phyloP scores from a whole-genome alignment of 1,139 yeast genomes.

The Suhomyces coccinellae region DNA sequence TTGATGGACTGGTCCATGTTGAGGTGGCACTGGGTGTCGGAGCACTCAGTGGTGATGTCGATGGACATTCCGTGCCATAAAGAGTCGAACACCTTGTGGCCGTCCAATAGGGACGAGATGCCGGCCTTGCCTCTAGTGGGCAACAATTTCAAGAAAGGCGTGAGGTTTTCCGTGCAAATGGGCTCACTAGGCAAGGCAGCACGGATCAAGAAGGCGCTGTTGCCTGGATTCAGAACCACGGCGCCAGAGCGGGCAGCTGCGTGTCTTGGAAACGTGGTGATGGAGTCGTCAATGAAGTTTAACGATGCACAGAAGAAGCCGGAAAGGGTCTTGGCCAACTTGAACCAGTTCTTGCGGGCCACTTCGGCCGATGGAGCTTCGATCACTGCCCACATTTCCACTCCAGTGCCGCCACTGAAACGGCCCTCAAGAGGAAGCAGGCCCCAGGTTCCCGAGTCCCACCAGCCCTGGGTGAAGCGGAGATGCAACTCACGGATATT shows the following conservation, averaged over 20 bases:
- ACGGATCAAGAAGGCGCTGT: constrained; percentile 58
- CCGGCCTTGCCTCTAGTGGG: constrained; percentile 96
- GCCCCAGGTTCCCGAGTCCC: constrained; percentile 93
- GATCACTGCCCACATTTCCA: constrained; percentile 85
- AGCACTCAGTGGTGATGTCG: constrained; percentile 68
- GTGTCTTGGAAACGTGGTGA: constrained; percentile 69
- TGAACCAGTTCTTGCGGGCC: constrained; percentile 69
- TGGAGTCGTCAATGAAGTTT: constrained; percentile 79
- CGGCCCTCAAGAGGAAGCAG: constrained; percentile 70
- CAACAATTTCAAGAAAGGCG: constrained; percentile 85
- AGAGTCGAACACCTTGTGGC: constrained; percentile 94
- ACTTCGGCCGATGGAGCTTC: constrained; percentile 58
- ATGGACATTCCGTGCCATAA: constrained; percentile 94
- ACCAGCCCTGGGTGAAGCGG: constrained; percentile 91
- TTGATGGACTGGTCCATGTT: constrained; percentile 71
- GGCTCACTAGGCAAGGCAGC: constrained; percentile 96
- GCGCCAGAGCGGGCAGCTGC: constrained; percentile 17
- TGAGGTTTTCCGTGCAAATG: constrained; percentile 93
- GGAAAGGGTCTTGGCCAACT: constrained; percentile 72
- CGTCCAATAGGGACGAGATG: constrained; percentile 79
- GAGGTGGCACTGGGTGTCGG: constrained; percentile 44
- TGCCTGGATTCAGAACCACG: constrained; percentile 21
- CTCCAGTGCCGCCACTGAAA: constrained; percentile 90
- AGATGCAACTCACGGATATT: constrained; percentile 75
- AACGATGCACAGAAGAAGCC: constrained; percentile 96